Evolutionary conservation across 2,329 filamentous ascomycete species (phyloP).

Genomic region (Rhinocladiella mackenziei): DNA sequence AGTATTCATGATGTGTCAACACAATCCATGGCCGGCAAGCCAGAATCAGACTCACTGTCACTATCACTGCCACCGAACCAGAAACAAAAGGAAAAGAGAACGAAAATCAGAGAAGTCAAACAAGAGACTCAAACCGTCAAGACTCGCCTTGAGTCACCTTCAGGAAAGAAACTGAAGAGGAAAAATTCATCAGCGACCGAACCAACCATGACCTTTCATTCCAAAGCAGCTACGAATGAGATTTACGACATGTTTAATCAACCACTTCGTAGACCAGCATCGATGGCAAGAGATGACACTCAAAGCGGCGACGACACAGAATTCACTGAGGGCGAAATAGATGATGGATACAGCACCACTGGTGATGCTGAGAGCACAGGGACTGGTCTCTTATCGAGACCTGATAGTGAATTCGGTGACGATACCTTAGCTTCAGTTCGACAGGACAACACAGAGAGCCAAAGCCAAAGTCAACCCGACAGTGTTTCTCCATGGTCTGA

Average conservation of each 20-base stretch:
- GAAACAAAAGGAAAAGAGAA: constrained; percentile 57
- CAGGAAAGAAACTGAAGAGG: constrained; percentile 75
- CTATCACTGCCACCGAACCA: constrained; percentile 4
- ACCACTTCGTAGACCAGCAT: constrained; percentile 58
- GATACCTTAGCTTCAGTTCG: constrained; percentile 37
- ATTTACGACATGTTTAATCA: constrained; percentile 98
- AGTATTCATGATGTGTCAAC: constrained; percentile 24
- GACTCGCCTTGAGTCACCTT: constrained; percentile 86
- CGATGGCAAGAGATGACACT: constrained; percentile 40
- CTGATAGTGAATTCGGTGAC: constrained; percentile 62
- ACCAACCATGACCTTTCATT: constrained; percentile 98
- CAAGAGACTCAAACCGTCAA: constrained; percentile 90
- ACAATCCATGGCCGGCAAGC: constrained; percentile 29
- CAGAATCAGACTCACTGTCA: constrained; percentile 26
- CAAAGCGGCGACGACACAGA: constrained; percentile 65
- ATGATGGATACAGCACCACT: constrained; percentile 74
- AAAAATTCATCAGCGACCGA: constrained; percentile 62
- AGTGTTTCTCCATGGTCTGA: constrained; percentile 73
- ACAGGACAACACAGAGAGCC: constrained; percentile 44
- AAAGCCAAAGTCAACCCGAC: constrained; percentile 22
- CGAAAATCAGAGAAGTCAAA: constrained; percentile 79
- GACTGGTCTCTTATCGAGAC: constrained; percentile 65
- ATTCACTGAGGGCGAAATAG: constrained; percentile 49
- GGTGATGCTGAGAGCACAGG: constrained; percentile 72
- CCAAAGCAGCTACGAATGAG: constrained; percentile 89